Percentiles rank a stretch among this genome's conserved stretches.
Evolutionary conservation across 2,329 filamentous ascomycete genomes (phyloP).

Genomic region (Zarea fungicola): DNA sequence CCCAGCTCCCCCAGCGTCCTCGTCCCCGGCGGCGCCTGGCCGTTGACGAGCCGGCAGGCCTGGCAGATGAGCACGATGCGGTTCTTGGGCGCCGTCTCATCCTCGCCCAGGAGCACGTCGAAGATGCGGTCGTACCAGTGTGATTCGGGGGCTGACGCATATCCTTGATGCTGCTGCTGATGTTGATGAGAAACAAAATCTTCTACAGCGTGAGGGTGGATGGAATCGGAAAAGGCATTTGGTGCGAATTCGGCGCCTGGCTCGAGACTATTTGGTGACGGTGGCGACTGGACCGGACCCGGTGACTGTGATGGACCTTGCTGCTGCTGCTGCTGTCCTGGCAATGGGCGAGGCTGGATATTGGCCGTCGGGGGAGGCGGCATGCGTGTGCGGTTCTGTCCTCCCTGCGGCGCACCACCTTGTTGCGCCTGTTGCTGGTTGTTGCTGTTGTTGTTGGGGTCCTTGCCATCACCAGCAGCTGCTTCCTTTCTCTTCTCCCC

Average conservation of each 20-base stretch:
- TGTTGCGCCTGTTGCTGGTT: slow-evolving; percentile 18
- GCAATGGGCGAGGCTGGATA: slow-evolving; percentile 47
- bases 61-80: slow-evolving; percentile 81
- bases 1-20: slow-evolving; percentile 74
- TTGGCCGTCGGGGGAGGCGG: slow-evolving; percentile 60
- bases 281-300: slow-evolving; percentile 10
- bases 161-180: slow-evolving; percentile 21
- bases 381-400: slow-evolving; percentile 38
- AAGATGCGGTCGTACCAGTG: slow-evolving; percentile 95
- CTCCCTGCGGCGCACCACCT: slow-evolving; percentile 20
- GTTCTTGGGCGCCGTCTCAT: slow-evolving; percentile 89
- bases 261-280: slow-evolving; percentile 27
- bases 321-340: slow-evolving; percentile 16
- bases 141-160: slow-evolving; percentile 32
- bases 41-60: slow-evolving; percentile 83
- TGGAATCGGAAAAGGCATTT: slow-evolving; percentile 55
- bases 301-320: neutral
- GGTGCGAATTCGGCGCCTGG: slow-evolving; percentile 64
- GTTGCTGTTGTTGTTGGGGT: slow-evolving; percentile 9
- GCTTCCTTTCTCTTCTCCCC: slow-evolving; percentile 50
- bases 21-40: slow-evolving; percentile 86
- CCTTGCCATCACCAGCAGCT: slow-evolving; percentile 24
- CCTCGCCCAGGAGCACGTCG: slow-evolving; percentile 87
- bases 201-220: too few relatives aligned
- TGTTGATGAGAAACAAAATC: slow-evolving; percentile 19